These are phyloP conservation scores for Penicillium sp. DNA, from an alignment of 2,329 filamentous ascomycete species.

Conservation along the genomic window DNA sequence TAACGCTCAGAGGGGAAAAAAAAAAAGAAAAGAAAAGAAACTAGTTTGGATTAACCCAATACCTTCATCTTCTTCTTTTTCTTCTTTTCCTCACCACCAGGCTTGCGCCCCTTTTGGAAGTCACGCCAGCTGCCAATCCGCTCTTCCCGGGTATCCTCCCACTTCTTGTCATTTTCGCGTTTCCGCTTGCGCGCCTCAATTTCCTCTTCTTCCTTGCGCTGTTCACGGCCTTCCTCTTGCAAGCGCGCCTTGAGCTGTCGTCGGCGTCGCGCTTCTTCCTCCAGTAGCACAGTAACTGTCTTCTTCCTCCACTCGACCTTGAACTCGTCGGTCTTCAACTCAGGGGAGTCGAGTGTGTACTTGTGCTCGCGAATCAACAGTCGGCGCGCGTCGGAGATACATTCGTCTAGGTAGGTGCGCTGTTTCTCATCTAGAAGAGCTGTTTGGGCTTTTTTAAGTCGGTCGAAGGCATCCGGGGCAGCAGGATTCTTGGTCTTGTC, in stretches of 20 bases:
- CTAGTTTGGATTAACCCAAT: conserved; percentile 36
- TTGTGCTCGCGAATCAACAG: conserved; percentile 92
- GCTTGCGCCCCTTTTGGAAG: conserved; percentile 71
- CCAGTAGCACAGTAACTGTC: conserved; percentile 82
- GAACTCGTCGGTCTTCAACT: conserved; percentile 78
- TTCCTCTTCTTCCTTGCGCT: conserved; percentile 83
- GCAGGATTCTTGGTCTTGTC: conserved; percentile 92
- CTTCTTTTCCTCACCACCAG: conserved; percentile 50
- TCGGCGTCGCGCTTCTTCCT: conserved; percentile 81
- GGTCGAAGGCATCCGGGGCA: conserved; percentile 93
- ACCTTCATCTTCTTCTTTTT: conserved; percentile 63
- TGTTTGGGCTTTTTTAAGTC: conserved; percentile 90
- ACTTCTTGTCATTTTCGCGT: conserved; percentile 89
- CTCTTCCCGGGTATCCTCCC: conserved; percentile 89
- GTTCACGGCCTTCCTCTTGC: conserved; percentile 91
- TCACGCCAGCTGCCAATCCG: conserved; percentile 92
- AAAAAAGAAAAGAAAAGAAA: not conserved
- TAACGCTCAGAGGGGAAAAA: conserved; percentile 4
- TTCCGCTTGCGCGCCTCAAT: conserved; percentile 76
- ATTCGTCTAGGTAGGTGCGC: conserved; percentile 82
- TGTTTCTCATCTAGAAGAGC: conserved; percentile 92
- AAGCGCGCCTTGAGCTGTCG: conserved; percentile 90
- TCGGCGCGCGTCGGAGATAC: conserved; percentile 93
- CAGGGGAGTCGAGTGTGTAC: conserved; percentile 83
- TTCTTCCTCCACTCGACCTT: conserved; percentile 85